Evolutionary conservation across 345 rosid species (phyloP).

Genomic region (Ricinus communis): DNA sequence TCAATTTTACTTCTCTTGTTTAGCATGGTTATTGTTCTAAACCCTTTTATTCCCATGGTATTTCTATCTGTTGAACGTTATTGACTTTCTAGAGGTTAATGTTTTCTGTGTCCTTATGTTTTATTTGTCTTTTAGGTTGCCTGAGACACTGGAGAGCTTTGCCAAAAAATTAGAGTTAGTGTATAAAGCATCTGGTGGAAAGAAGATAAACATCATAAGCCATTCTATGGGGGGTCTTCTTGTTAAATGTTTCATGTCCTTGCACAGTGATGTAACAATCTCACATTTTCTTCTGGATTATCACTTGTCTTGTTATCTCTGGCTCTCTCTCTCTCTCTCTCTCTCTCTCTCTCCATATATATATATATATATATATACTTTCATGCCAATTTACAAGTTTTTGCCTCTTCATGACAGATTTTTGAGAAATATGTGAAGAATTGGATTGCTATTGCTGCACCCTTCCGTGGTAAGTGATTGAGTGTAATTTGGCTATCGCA

Average conservation of each 20-base stretch:
- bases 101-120: slow-evolving; percentile 12
- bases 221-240: slow-evolving; percentile 98
- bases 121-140: slow-evolving; percentile 48
- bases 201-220: slow-evolving; percentile 78
- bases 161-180: slow-evolving; percentile 67
- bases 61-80: not conserved
- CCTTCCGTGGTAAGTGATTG: slow-evolving; percentile 65
- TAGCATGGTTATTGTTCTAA: no score
- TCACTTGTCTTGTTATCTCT: not conserved
- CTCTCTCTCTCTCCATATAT: no score
- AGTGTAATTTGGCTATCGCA: not conserved
- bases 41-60: not conserved
- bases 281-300: not conserved
- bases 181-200: slow-evolving; percentile 79
- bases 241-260: slow-evolving; percentile 90
- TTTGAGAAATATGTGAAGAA: slow-evolving; percentile 86
- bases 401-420: slow-evolving; percentile 40
- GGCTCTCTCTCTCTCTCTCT: not conserved
- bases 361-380: not conserved
- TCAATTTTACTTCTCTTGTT: no score
- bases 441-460: slow-evolving; percentile 97
- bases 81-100: not conserved
- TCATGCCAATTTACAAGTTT: not conserved
- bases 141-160: slow-evolving; percentile 64
- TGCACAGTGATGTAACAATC: slow-evolving; percentile 64